phyloP scores from a whole-genome alignment of 2,329 filamentous ascomycete species.

The Fusarium albidum region DNA sequence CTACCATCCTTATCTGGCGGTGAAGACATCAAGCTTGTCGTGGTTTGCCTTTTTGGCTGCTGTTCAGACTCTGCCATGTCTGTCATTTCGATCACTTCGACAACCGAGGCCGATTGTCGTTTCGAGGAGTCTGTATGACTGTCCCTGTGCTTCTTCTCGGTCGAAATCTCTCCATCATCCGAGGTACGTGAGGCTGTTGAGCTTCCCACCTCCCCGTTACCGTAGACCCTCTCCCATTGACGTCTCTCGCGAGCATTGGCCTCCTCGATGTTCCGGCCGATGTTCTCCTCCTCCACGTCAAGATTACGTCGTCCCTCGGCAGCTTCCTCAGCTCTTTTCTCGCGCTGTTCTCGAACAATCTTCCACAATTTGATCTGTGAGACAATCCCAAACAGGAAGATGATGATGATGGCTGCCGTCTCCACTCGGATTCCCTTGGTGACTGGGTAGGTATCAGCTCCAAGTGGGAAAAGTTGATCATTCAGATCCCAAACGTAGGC shows the following conservation, averaged over 20 bases:
- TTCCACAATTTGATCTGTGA: conserved; percentile 90
- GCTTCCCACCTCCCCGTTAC: conserved; percentile 58
- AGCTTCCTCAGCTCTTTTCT: conserved; percentile 58
- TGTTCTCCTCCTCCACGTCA: conserved; percentile 72
- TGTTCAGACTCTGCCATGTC: conserved; percentile 52
- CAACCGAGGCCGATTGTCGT: conserved; percentile 46
- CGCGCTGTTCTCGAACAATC: conserved; percentile 71
- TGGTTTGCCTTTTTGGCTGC: conserved; percentile 36
- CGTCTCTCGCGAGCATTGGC: conserved; percentile 67
- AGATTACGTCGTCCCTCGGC: conserved; percentile 62
- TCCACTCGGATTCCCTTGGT: conserved; percentile 89
- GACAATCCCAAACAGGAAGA: conserved; percentile 78
- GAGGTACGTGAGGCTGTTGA: conserved; percentile 56
- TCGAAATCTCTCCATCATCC: conserved; percentile 57
- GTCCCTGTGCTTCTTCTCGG: conserved; percentile 52
- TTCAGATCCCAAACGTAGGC: conserved; percentile 90
- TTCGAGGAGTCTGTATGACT: conserved; percentile 48
- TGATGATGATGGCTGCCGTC: conserved; percentile 77
- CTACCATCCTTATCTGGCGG: conserved; percentile 53
- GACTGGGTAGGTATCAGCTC: conserved; percentile 80
- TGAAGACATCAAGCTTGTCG: conserved; percentile 51
- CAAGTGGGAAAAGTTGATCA: conserved; percentile 78
- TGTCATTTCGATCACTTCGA: conserved; percentile 63
- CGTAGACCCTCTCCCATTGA: conserved; percentile 82
- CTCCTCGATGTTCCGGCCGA: conserved; percentile 72